Base-by-base conservation (phyloP, 2,329 filamentous ascomycete species). In the Ascochyta pisi region DNA sequence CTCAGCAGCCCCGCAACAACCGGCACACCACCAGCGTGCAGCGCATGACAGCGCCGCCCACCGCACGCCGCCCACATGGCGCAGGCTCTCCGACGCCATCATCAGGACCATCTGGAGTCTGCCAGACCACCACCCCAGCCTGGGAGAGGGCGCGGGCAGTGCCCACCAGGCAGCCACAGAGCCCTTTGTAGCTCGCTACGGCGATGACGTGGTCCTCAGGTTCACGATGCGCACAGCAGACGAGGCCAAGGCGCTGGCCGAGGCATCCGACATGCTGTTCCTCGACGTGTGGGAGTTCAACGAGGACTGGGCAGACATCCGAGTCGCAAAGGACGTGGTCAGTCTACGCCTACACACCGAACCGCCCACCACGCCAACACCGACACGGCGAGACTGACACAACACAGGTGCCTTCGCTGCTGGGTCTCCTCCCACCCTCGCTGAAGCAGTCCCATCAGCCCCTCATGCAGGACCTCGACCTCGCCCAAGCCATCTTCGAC, bases 281-380 rank as follows among this genome's bases (percentile, higher is more conserved):
- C 81, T 98, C 38, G 95, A 99, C 71, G 85, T 98, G 1, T 99
- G 95, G 95, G 89, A 91, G 22, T 92, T 90, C 64, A 90, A 88
- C 6, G 81, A 87, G 16, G 84, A 91, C 57, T 95, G 89, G 81
- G 90, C 95, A 24, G 95, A 99, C 73, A 88, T 98, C 49, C 84
- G 91, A 38, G 76, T 98, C 45, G 84, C 88, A 49, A 86, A 89
- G 70, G 86, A 91, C 65, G 87, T 91, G 63, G 86, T 96, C 70
- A 65, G 82, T 77, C 38, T 3, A n/a, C 7, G 82, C 77, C 38
- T 3, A n/a, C 7, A 12, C 33, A 19, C 19, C 19, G 9, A 19
- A 12, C 33, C 0, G 33, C 22, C 12, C 0, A 34, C 12, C 12
- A 19, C 8, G 8, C 24, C 24, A 26, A 26, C 24, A 8, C 24